phyloP scores from a whole-genome alignment of 148 eudicot species.

The Fagopyrum homotropicum region DNA sequence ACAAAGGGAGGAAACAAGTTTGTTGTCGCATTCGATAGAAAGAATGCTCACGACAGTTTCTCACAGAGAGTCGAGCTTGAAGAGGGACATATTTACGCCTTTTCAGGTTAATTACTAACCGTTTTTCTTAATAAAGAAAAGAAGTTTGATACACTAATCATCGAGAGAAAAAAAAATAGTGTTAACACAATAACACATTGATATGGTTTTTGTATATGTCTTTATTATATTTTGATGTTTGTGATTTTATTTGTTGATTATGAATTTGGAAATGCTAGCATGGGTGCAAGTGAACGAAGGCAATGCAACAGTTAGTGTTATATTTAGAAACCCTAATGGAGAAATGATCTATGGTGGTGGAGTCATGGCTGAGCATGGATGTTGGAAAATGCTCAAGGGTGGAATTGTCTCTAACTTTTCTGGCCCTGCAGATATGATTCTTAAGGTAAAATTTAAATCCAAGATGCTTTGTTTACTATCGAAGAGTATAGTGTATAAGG shows the following conservation, averaged over 20 bases:
- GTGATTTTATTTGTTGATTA: background rate
- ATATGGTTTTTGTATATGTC: too few relatives aligned
- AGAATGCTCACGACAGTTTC: constrained; percentile 31
- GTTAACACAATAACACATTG: too few relatives aligned
- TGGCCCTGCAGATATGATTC: constrained; percentile 24
- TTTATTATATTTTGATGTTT: background rate
- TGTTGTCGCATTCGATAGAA: constrained; percentile 36
- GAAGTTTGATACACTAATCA: too few relatives aligned
- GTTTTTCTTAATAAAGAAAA: background rate
- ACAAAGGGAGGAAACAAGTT: constrained; percentile 35
- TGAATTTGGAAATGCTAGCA: constrained; percentile 24
- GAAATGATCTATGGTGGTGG: constrained; percentile 32
- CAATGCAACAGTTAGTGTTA: constrained; percentile 29
- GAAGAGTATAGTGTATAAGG: background rate
- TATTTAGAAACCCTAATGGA: constrained; percentile 17
- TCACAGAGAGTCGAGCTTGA: constrained; percentile 31
- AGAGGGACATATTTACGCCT: constrained; percentile 33
- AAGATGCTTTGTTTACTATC: background rate
- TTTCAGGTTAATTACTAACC: constrained; percentile 35
- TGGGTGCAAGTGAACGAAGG: constrained; percentile 52
- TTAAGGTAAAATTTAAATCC: constrained; percentile 23
- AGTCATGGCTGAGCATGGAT: constrained; percentile 48
- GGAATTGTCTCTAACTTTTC: constrained; percentile 32
- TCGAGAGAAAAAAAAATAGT: too few relatives aligned
- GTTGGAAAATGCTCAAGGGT: constrained; percentile 74